Conservation (phyloP, 2,329 filamentous ascomycete species). For the Neofusicoccum parvum region DNA sequence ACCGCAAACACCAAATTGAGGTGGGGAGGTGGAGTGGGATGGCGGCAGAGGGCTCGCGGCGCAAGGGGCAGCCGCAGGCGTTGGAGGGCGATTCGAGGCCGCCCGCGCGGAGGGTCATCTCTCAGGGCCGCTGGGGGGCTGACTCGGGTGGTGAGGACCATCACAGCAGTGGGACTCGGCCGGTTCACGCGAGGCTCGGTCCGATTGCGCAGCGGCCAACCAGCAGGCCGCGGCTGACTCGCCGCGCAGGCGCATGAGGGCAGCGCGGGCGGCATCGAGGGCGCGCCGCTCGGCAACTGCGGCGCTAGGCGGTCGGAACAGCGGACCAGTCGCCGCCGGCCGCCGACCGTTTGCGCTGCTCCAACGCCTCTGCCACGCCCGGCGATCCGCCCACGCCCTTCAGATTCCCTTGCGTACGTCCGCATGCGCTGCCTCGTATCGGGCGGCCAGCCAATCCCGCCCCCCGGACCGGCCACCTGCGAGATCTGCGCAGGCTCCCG, state of each 20-base stretch:
- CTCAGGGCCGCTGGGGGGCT: not conserved
- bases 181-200: not conserved
- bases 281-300: not conserved
- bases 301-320: not conserved
- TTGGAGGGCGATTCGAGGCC: not conserved
- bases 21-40: not conserved
- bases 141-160: conserved; percentile 1
- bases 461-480: no score
- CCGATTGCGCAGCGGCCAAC: not conserved
- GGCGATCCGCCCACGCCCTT: not conserved
- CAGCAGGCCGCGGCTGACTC: not conserved
- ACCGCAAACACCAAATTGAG: not conserved
- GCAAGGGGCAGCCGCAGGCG: not conserved
- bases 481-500: conserved; percentile 10
- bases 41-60: not conserved
- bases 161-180: not conserved
- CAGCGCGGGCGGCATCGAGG: not conserved
- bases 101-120: not conserved
- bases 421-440: not conserved
- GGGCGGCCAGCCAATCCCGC: no score
- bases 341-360: no score
- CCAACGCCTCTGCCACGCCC: conserved; percentile 1
- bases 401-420: not conserved
- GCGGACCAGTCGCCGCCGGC: not conserved
- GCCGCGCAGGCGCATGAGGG: not conserved